Base-by-base conservation (phyloP, 352 stramenopile species). In the Pythium dissotocum region DNA sequence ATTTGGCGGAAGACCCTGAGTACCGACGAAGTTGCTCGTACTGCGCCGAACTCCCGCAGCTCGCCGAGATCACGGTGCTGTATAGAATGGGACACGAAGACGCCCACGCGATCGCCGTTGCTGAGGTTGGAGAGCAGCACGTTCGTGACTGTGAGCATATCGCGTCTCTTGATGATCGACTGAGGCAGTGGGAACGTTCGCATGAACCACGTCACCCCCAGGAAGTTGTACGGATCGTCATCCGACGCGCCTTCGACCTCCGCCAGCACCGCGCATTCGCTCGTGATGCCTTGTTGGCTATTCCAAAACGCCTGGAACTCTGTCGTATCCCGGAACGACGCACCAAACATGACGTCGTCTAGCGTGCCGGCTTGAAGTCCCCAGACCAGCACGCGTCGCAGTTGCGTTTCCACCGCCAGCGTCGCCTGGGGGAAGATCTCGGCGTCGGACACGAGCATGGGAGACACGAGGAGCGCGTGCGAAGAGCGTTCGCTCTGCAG, bases 301-400 rank as follows among this genome's bases (percentile, higher is more conserved):
- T 12, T 9, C 72, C 61, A 68, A 21, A 40, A 62, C 12, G 26
- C 42, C 30, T 68, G 75, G 30, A 87, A 55, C 10, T 71, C 77
- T 9, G 48, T 18, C 48, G 80, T 77, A 61, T 86, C 77, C 35
- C 79, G 69, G 24, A 72, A 68, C n/a, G 80, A 72, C 28, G 67
- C 65, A 30, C 80, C 80, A 58, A 87, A 85, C 67, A 89, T 76
- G 58, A 77, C 63, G 58, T 89, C 80, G 33, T 89, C 80, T 12
- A 90, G 46, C 21, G 71, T 78, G 24, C 82, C 80, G 13, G 79
- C 61, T 16, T 83, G 32, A 12, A 67, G 71, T 6, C 75, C 78
- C 8, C 57, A 70, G 18, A 61, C 69, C 16, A 85, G 16, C 36
- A 84, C 26, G 1, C 77, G 59, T 0, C 67, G 71, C 24, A 80